A percentile compares a stretch with the other conserved stretches of the same genome.
Conservation (phyloP, 179 eudicot species). For the Vitellaria paradoxa region DNA sequence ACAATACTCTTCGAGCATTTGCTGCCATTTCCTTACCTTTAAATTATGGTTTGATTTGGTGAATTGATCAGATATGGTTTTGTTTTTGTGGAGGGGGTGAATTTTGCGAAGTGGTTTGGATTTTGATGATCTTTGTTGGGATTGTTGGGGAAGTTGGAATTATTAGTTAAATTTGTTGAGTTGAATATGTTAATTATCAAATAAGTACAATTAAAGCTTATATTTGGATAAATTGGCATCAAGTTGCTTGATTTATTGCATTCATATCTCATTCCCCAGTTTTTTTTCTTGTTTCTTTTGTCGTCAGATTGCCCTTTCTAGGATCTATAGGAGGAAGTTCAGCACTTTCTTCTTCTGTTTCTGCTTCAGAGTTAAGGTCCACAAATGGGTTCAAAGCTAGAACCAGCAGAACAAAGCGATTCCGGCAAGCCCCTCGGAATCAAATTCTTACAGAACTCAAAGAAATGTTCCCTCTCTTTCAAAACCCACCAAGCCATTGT, state of each 20-base stretch:
- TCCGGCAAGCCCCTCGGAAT: constrained; percentile 61
- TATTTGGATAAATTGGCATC: background rate
- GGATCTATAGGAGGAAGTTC: constrained; percentile 12
- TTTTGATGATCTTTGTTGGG: too few species aligned
- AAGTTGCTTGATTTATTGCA: background rate
- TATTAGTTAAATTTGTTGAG: background rate
- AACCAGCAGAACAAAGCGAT: constrained; percentile 26
- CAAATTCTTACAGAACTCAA: constrained; percentile 41
- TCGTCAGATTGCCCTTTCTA: constrained; percentile 32
- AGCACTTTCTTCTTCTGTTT: constrained; percentile 8
- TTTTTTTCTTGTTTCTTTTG: constrained; percentile 6
- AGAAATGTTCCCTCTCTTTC: constrained; percentile 52
- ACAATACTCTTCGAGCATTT: background rate
- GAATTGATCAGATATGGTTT: background rate
- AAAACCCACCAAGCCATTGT: constrained; percentile 74
- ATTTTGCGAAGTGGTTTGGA: too few species aligned
- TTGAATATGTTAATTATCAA: background rate
- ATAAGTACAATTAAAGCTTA: background rate
- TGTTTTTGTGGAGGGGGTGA: background rate
- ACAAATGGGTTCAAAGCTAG: constrained; percentile 53
- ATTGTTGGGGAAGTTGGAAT: background rate
- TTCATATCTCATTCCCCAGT: constrained; percentile 4
- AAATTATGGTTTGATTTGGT: background rate
- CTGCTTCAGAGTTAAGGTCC: constrained; percentile 1
- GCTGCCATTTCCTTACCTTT: background rate